phyloP scores from a whole-genome alignment of 768 basidiomycete species.

The Hericium erinaceus region DNA sequence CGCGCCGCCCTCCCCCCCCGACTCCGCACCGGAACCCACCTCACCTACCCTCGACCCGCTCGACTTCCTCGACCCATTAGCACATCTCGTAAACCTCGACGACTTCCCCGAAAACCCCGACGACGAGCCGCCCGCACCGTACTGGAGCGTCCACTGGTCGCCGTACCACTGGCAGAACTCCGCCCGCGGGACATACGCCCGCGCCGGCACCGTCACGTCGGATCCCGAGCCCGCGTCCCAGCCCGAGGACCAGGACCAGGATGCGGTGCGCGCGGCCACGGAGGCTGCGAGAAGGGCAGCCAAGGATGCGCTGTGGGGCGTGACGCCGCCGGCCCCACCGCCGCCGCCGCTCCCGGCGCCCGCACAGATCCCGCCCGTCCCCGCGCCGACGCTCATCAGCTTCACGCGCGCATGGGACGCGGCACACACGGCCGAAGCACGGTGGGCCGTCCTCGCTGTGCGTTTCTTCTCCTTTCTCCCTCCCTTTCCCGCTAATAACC shows the following conservation, averaged over 20 bases:
- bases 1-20: slow-evolving; percentile 5
- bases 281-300: neutral
- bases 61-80: slow-evolving; percentile 9
- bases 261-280: neutral
- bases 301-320: neutral
- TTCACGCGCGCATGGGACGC: slow-evolving; percentile 54
- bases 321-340: neutral
- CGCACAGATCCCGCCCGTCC: slow-evolving; percentile 14
- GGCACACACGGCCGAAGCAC: slow-evolving; percentile 27
- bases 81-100: slow-evolving; percentile 7
- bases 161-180: slow-evolving; percentile 55
- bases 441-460: slow-evolving; percentile 55
- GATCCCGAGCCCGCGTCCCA: neutral
- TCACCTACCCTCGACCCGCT: neutral
- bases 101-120: slow-evolving; percentile 5
- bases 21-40: neutral
- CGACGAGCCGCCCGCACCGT: slow-evolving; percentile 4
- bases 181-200: slow-evolving; percentile 49
- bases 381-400: slow-evolving; percentile 44
- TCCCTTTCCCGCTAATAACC: neutral
- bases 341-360: slow-evolving; percentile 2
- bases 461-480: slow-evolving; percentile 16
- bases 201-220: slow-evolving; percentile 35
- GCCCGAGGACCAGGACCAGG: neutral
- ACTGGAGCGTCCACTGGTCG: slow-evolving; percentile 17